Conservation (phyloP, 192 early-diverging fungal genomes). For the Coemansia biformis region DNA sequence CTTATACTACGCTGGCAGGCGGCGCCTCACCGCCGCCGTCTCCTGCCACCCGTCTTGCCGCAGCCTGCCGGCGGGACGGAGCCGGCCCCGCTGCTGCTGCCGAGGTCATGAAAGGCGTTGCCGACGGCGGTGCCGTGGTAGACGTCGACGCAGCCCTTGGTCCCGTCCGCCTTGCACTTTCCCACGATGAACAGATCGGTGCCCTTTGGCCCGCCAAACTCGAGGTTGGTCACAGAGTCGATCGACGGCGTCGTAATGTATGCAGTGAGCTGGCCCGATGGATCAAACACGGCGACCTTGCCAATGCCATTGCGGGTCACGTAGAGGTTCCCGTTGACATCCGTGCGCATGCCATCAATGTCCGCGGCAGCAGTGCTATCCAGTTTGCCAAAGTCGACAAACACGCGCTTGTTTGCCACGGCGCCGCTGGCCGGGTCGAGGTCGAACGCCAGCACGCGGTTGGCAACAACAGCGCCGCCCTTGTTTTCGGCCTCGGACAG, state of each 20-base stretch:
- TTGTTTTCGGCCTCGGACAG: conserved; percentile 52
- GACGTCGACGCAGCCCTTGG: conserved; percentile 49
- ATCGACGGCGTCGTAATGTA: conserved; percentile 28
- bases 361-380: conserved; percentile 45
- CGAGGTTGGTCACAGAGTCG: conserved; percentile 41
- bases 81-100: no score
- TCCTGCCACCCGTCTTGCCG: no score
- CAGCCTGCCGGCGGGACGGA: no score
- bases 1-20: no score
- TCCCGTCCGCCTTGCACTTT: conserved; percentile 33
- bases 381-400: conserved; percentile 49
- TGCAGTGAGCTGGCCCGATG: conserved; percentile 29
- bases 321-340: conserved; percentile 52
- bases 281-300: conserved; percentile 48
- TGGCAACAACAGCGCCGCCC: conserved; percentile 37
- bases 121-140: conserved; percentile 12
- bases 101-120: conserved; percentile 17
- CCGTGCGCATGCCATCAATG: conserved; percentile 56
- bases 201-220: conserved; percentile 50
- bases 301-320: conserved; percentile 52
- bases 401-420: conserved; percentile 17
- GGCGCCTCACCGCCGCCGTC: no score
- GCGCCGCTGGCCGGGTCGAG: conserved; percentile 33
- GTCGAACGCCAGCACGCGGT: conserved; percentile 48
- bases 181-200: conserved; percentile 51